phyloP scores from a whole-genome alignment of 306 rosid genomes.

The Fragaria ananassa region DNA sequence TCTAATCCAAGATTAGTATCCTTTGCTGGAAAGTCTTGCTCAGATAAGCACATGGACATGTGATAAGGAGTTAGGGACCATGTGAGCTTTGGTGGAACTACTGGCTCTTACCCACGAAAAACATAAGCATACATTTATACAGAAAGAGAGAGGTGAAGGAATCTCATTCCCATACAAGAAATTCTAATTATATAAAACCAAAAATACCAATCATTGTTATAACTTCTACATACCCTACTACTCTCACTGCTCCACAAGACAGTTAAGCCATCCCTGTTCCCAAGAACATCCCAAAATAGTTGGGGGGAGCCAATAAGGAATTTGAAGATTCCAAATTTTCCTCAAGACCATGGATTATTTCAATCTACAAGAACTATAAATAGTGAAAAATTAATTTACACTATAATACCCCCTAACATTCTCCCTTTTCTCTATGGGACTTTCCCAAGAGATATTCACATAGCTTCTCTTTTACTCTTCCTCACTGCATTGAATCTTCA shows the following conservation, averaged over 20 bases:
- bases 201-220: constrained; percentile 55
- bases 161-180: constrained; percentile 36
- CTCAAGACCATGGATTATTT: constrained; percentile 17
- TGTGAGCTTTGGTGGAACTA: constrained; percentile 51
- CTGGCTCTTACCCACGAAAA: constrained; percentile 33
- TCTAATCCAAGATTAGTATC: constrained; percentile 34
- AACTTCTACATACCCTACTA: constrained; percentile 25
- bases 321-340: not conserved
- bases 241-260: constrained; percentile 32
- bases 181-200: constrained; percentile 39
- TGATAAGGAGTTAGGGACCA: constrained; percentile 46
- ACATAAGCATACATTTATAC: constrained; percentile 6
- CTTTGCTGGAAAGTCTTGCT: constrained; percentile 44
- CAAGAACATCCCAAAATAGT: constrained; percentile 17
- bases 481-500: constrained; percentile 47
- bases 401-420: constrained; percentile 24
- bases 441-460: constrained; percentile 29
- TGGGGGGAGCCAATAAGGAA: constrained; percentile 14
- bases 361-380: constrained; percentile 23
- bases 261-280: constrained; percentile 31
- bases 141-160: constrained; percentile 27
- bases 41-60: constrained; percentile 62
- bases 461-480: constrained; percentile 4
- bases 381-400: constrained; percentile 18
- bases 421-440: constrained; percentile 26